Evolutionary conservation across 192 early-diverging fungal species (phyloP).

Genomic region (Coemansia sp.): DNA sequence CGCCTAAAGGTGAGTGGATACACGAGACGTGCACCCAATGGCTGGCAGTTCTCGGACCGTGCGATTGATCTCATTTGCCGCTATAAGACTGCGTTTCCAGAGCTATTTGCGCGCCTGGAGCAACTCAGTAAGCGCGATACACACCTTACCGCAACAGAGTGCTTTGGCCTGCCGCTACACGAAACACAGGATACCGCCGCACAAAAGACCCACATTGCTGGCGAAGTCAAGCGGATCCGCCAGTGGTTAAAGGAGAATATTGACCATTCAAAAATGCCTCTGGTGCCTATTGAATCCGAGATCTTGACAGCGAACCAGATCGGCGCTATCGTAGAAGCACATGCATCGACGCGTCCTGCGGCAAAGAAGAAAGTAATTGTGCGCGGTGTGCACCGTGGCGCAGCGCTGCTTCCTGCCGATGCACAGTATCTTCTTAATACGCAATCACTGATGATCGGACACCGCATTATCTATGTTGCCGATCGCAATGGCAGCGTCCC

Average conservation of each 20-base stretch:
- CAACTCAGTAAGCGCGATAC: constrained; percentile 1
- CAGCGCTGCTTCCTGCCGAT: constrained; percentile 79
- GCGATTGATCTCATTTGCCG: constrained; percentile 71
- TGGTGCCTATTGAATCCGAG: constrained; percentile 40
- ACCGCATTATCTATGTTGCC: constrained; percentile 78
- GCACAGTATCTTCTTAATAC: constrained; percentile 65
- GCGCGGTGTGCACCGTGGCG: constrained; percentile 43
- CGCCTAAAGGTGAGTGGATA: constrained; percentile 87
- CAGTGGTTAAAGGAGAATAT: constrained; percentile 51
- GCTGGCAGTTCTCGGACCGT: constrained; percentile 84
- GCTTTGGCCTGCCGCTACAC: constrained; percentile 22
- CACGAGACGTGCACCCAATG: constrained; percentile 68
- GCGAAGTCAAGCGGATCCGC: constrained; percentile 51
- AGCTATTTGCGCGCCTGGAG: constrained; percentile 54
- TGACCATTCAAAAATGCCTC: constrained; percentile 14
- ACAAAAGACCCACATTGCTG: constrained; percentile 21
- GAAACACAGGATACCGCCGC: constrained; percentile 17
- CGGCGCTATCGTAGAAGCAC: constrained; percentile 20
- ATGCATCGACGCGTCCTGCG: background rate
- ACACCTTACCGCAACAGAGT: constrained; percentile 19
- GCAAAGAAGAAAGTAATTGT: constrained; percentile 28
- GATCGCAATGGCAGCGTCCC: constrained; percentile 68
- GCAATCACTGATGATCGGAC: constrained; percentile 83
- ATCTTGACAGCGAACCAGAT: constrained; percentile 29
- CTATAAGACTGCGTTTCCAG: constrained; percentile 69